Conservation (phyloP, 2,329 filamentous ascomycete species). For the Botrytis galanthina region DNA sequence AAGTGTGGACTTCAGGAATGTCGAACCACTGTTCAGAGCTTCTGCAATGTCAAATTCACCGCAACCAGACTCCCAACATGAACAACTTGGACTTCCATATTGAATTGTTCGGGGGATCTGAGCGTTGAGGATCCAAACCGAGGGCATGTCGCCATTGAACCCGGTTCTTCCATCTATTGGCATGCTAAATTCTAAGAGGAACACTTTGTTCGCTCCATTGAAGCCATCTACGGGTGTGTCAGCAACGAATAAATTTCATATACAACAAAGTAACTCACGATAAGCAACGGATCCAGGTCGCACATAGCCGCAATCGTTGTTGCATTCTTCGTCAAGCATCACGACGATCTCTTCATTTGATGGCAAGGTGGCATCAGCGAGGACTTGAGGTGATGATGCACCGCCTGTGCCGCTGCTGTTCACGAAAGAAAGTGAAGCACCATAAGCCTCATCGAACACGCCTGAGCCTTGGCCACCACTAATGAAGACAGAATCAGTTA, state of each 20-base stretch:
- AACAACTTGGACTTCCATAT: constrained; percentile 62
- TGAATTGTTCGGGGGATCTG: constrained; percentile 68
- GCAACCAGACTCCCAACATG: constrained; percentile 69
- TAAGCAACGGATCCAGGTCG: constrained; percentile 50
- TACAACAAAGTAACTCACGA: constrained; percentile 40
- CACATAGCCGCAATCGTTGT: constrained; percentile 47
- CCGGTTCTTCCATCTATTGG: constrained; percentile 53
- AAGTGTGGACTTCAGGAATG: constrained; percentile 67
- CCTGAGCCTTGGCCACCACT: constrained; percentile 54
- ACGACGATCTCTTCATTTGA: constrained; percentile 52
- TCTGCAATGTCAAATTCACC: constrained; percentile 77
- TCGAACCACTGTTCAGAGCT: constrained; percentile 62
- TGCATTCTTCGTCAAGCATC: constrained; percentile 51
- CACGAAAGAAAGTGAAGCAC: constrained; percentile 34
- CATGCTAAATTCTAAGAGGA: constrained; percentile 74
- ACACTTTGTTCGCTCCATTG: constrained; percentile 65
- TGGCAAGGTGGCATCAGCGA: constrained; percentile 49
- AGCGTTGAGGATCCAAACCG: constrained; percentile 74
- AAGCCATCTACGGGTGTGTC: constrained; percentile 59
- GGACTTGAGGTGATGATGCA: constrained; percentile 47
- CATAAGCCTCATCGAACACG: constrained; percentile 44
- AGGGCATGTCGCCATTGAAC: constrained; percentile 65
- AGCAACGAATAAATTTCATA: constrained; percentile 16
- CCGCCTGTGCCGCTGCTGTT: constrained; percentile 47
- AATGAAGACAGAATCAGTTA: not conserved